Evolutionary conservation across 441 rosid species (phyloP).

Genomic region (Melastoma candidum): DNA sequence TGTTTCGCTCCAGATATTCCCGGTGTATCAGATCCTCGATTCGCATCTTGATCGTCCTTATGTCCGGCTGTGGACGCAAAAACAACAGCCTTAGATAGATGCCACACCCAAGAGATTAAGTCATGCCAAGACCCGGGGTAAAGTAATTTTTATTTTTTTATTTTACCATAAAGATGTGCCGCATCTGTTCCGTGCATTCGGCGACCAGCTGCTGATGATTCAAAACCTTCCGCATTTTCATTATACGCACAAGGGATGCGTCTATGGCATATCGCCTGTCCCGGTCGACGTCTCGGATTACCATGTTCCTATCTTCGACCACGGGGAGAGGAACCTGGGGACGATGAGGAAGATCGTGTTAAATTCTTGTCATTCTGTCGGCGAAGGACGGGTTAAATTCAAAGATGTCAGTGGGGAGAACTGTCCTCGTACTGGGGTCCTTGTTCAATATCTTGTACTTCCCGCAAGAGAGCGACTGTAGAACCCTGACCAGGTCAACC

Average conservation of each 20-base stretch:
- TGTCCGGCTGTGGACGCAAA: constrained; percentile 8
- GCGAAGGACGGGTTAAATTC: constrained; percentile 15
- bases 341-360: neutral
- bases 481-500: constrained; percentile 11
- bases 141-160: neutral
- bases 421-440: constrained; percentile 9
- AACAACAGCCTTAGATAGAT: neutral
- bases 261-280: too few relatives aligned
- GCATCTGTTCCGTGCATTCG: too few relatives aligned
- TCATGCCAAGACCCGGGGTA: neutral
- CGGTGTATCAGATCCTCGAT: constrained; percentile 6
- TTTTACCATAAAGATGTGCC: constrained; percentile 1
- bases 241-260: too few relatives aligned
- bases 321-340: neutral
- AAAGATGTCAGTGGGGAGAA: constrained; percentile 13
- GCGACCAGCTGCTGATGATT: too few relatives aligned
- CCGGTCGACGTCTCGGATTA: too few relatives aligned
- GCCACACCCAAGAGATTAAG: neutral
- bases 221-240: too few relatives aligned
- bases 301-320: too few relatives aligned
- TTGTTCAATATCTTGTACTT: constrained; percentile 16
- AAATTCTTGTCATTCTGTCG: constrained; percentile 12
- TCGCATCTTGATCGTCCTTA: constrained; percentile 4
- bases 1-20: constrained; percentile 7
- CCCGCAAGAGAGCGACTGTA: constrained; percentile 16